These are phyloP conservation scores for Vachellia collinsii DNA, from an alignment of 306 rosid species.

Conservation along the genomic window DNA sequence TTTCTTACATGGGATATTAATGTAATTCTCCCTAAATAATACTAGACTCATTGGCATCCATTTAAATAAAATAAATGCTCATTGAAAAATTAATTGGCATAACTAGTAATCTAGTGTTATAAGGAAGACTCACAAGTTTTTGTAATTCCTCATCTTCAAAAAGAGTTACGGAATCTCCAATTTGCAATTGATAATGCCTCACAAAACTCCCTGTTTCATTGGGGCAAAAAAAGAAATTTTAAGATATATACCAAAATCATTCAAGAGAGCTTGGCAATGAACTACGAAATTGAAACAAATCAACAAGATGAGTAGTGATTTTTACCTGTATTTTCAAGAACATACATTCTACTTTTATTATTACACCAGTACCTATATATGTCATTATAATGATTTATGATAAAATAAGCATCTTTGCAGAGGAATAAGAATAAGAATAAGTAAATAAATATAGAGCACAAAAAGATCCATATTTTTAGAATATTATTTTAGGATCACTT, in stretches of 20 bases:
- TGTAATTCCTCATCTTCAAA: conserved; percentile 43
- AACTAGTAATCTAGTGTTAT: not conserved
- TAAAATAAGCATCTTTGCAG: not conserved
- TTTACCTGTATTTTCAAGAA: conserved; percentile 64
- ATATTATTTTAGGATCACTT: not conserved
- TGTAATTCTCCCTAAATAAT: no score
- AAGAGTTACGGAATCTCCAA: conserved; percentile 60
- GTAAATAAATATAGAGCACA: not conserved
- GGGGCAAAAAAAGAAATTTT: not conserved
- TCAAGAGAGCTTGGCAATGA: not conserved
- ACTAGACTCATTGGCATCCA: no score
- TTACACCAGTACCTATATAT: conserved; percentile 64
- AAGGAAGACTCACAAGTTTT: conserved; percentile 58
- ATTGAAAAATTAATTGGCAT: not conserved
- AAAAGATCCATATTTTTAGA: not conserved
- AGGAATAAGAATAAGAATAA: not conserved
- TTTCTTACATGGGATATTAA: no score
- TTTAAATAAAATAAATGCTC: no score
- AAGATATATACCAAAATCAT: not conserved
- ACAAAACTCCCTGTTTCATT: conserved; percentile 57
- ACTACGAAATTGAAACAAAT: not conserved
- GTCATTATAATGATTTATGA: not conserved
- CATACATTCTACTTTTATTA: conserved; percentile 67
- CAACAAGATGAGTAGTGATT: not conserved
- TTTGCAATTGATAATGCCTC: conserved; percentile 42